phyloP scores from a whole-genome alignment of 2,329 filamentous ascomycete genomes.

The Pseudogymnoascus sp. region DNA sequence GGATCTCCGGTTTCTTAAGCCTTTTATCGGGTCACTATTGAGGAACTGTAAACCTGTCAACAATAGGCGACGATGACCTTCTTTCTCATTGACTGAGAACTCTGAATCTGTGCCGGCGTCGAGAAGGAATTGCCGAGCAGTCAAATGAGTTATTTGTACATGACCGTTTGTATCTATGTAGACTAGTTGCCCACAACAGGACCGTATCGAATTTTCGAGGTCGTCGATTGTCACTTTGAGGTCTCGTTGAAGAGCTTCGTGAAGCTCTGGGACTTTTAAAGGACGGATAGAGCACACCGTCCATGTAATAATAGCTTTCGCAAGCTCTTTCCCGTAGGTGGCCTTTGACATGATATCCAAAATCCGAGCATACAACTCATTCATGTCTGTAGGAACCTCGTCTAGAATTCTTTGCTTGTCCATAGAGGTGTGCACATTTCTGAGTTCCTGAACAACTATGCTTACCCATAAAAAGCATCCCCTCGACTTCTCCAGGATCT shows the following conservation, averaged over 20 bases:
- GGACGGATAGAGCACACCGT: not conserved
- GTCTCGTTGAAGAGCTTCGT: not conserved
- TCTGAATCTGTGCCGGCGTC: not conserved
- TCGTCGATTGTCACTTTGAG: not conserved
- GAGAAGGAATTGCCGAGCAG: not conserved
- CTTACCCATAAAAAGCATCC: not conserved
- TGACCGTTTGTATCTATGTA: not conserved
- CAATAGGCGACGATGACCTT: not conserved
- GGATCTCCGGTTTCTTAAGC: not conserved
- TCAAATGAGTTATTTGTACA: not conserved
- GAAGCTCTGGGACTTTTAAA: not conserved
- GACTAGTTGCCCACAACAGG: not conserved
- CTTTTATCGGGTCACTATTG: not conserved
- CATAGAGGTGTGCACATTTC: not conserved
- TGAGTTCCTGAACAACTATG: not conserved
- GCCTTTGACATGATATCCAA: constrained; percentile 14
- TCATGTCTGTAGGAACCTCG: constrained; percentile 30
- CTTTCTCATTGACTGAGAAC: not conserved
- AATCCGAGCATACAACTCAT: constrained; percentile 15
- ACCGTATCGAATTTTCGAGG: not conserved
- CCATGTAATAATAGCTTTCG: not conserved
- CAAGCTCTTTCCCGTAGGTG: constrained; percentile 19
- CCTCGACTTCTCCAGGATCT: not conserved
- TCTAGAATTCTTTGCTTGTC: constrained; percentile 27
- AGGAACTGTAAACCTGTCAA: not conserved